These are phyloP conservation scores for Zasmidium citrigriseum DNA, from an alignment of 2,329 filamentous ascomycete species.

Conservation along the genomic window DNA sequence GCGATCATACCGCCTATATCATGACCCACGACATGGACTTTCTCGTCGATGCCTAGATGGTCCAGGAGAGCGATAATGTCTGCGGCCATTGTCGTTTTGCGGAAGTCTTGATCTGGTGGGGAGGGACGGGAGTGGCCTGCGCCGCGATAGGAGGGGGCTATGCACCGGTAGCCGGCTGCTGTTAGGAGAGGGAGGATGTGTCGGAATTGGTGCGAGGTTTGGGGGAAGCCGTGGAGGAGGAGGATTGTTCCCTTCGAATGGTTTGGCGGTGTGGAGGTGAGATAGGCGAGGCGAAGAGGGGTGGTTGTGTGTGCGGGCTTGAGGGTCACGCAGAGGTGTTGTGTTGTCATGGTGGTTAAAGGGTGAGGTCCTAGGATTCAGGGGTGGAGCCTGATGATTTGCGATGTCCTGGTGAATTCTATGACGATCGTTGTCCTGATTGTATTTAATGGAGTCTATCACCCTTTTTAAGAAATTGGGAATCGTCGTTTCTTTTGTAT, in stretches of 20 bases:
- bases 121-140: slow-evolving; percentile 11
- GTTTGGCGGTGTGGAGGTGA: background rate
- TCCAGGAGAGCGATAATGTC: slow-evolving; percentile 41
- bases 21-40: slow-evolving; percentile 48
- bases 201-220: slow-evolving; percentile 50
- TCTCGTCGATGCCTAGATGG: slow-evolving; percentile 27
- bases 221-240: slow-evolving; percentile 51
- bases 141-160: slow-evolving; percentile 21
- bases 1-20: slow-evolving; percentile 53
- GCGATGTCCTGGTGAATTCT: no score
- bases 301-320: background rate
- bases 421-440: no score
- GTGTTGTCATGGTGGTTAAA: background rate
- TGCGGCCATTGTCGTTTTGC: slow-evolving; percentile 43
- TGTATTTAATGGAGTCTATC: no score
- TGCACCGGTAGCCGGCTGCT: slow-evolving; percentile 27
- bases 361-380: no score
- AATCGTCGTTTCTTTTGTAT: no score
- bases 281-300: background rate
- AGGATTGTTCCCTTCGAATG: slow-evolving; percentile 40
- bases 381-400: no score
- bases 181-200: slow-evolving; percentile 41
- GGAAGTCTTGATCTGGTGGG: slow-evolving; percentile 35
- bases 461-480: no score
- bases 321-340: background rate